Evolutionary conservation across 345 rosid species (phyloP).

Genomic region (Xanthoceras sorbifolium): DNA sequence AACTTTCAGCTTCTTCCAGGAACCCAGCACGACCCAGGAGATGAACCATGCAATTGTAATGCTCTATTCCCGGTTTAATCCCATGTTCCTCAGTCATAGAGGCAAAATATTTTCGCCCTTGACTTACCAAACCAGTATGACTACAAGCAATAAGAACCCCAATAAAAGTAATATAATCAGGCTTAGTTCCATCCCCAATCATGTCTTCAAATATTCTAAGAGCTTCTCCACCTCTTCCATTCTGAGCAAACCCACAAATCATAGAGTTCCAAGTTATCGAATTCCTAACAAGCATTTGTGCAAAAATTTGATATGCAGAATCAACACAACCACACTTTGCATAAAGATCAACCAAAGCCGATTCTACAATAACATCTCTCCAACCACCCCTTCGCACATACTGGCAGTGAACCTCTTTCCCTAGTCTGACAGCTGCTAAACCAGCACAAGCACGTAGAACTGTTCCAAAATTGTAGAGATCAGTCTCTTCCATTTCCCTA

Average conservation of each 20-base stretch:
- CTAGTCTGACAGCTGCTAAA: slow-evolving; percentile 65
- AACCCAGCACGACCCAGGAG: slow-evolving; percentile 89
- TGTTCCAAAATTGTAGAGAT: slow-evolving; percentile 82
- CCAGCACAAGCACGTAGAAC: slow-evolving; percentile 88
- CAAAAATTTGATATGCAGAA: slow-evolving; percentile 55
- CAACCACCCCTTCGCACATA: slow-evolving; percentile 74
- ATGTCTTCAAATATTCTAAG: slow-evolving; percentile 59
- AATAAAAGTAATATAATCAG: slow-evolving; percentile 75
- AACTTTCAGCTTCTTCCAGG: slow-evolving; percentile 74
- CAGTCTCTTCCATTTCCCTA: slow-evolving; percentile 50
- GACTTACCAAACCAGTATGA: slow-evolving; percentile 71
- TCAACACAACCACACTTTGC: slow-evolving; percentile 82
- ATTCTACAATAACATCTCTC: slow-evolving; percentile 75
- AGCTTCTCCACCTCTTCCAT: slow-evolving; percentile 77
- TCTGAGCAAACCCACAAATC: slow-evolving; percentile 82
- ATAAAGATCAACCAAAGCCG: slow-evolving; percentile 86
- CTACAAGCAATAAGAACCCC: slow-evolving; percentile 89
- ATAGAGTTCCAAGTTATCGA: slow-evolving; percentile 88
- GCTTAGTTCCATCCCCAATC: slow-evolving; percentile 55
- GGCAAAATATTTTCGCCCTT: slow-evolving; percentile 58
- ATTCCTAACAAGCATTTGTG: slow-evolving; percentile 52
- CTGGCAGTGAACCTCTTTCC: slow-evolving; percentile 90
- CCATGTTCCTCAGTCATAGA: slow-evolving; percentile 51
- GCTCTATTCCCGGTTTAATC: slow-evolving; percentile 76
- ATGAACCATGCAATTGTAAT: slow-evolving; percentile 88